phyloP scores from a whole-genome alignment of 495 filamentous ascomycete species.

The Amphirosellinia nigrospora region DNA sequence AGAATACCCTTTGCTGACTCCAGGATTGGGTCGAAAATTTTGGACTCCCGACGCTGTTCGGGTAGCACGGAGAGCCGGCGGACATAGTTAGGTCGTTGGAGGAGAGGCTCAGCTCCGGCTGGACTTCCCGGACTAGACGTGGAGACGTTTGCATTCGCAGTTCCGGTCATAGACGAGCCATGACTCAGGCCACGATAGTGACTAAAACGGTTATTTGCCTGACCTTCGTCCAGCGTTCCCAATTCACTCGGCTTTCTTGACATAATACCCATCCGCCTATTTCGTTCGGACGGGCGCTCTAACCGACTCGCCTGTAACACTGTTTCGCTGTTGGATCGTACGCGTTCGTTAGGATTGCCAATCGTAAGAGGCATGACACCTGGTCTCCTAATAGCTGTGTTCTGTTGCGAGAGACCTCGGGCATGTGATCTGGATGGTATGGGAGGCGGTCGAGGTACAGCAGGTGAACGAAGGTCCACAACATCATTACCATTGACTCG shows the following conservation, averaged over 20 bases:
- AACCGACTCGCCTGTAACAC: slow-evolving; percentile 60
- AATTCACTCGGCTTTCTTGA: slow-evolving; percentile 76
- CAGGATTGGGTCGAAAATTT: slow-evolving; percentile 66
- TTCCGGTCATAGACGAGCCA: slow-evolving; percentile 72
- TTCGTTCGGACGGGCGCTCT: slow-evolving; percentile 56
- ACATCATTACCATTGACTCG: slow-evolving; percentile 69
- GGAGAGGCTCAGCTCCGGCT: slow-evolving; percentile 50
- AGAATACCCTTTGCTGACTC: slow-evolving; percentile 87
- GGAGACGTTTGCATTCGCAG: slow-evolving; percentile 44
- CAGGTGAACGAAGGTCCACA: slow-evolving; percentile 68
- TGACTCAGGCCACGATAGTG: slow-evolving; percentile 84
- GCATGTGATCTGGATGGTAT: slow-evolving; percentile 80
- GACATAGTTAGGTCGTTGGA: slow-evolving; percentile 65
- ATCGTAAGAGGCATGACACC: slow-evolving; percentile 70
- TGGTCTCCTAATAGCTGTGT: slow-evolving; percentile 66
- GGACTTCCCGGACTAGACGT: slow-evolving; percentile 61
- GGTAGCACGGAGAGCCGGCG: slow-evolving; percentile 83
- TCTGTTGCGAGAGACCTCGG: slow-evolving; percentile 77
- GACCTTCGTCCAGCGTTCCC: slow-evolving; percentile 74
- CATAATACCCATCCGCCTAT: slow-evolving; percentile 84
- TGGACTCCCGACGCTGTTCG: slow-evolving; percentile 72
- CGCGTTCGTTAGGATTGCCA: slow-evolving; percentile 75
- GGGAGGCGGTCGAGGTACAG: slow-evolving; percentile 68
- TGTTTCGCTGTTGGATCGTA: slow-evolving; percentile 90
- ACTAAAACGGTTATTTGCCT: slow-evolving; percentile 72